Conservation (phyloP, 2,329 filamentous ascomycete genomes). For the Emericellopsis cladophorae region DNA sequence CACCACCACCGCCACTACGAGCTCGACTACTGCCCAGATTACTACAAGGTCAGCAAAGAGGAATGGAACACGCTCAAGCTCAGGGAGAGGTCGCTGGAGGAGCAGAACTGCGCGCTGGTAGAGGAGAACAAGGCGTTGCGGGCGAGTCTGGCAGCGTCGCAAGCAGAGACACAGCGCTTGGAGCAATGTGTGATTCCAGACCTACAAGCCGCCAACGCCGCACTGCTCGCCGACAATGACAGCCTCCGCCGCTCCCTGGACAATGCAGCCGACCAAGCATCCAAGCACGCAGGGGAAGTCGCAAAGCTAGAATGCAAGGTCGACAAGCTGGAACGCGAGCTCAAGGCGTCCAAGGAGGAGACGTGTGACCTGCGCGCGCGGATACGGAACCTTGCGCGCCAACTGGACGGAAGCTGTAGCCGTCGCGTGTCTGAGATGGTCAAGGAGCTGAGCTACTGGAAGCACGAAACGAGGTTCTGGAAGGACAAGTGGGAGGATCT, state of each 20-base stretch:
- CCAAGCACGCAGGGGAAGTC: constrained; percentile 16
- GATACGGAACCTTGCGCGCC: constrained; percentile 12
- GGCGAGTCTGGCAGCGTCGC: constrained; percentile 17
- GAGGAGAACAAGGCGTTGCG: constrained; percentile 20
- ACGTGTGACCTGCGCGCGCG: constrained; percentile 12
- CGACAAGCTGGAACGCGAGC: constrained; percentile 22
- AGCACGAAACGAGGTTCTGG: constrained; percentile 3
- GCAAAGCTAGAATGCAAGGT: constrained; percentile 19
- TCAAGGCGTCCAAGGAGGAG: constrained; percentile 14
- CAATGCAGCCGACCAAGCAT: constrained; percentile 14
- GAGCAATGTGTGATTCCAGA: constrained; percentile 18
- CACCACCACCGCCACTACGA: constrained; percentile 9
- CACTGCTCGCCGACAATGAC: constrained; percentile 24
- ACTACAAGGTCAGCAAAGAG: constrained; percentile 19
- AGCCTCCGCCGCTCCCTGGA: constrained; percentile 24
- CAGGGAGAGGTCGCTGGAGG: constrained; percentile 19
- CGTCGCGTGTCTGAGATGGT: constrained; percentile 11
- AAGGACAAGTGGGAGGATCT: constrained; percentile 4
- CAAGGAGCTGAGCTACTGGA: constrained; percentile 6
- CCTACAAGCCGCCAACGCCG: constrained; percentile 21
- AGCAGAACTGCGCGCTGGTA: constrained; percentile 10
- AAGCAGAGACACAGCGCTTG: constrained; percentile 21
- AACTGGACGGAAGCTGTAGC: constrained; percentile 8
- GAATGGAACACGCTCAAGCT: constrained; percentile 23
- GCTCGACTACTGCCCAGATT: constrained; percentile 3